phyloP scores from a whole-genome alignment of 2,329 filamentous ascomycete species.

The Calonectria pseudoreteaudii region DNA sequence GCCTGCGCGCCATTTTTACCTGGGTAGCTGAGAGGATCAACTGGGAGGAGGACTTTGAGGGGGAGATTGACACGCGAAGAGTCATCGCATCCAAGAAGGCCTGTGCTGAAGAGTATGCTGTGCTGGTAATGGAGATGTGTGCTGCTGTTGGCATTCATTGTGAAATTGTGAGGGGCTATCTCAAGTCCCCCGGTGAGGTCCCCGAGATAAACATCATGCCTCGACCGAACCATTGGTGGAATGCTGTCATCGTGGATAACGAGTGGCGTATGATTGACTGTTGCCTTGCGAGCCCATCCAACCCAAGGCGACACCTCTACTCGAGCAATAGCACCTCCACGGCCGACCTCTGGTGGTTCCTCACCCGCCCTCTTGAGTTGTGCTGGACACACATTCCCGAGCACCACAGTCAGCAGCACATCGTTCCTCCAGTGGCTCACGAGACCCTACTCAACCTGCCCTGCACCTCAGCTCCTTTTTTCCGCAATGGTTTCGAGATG shows the following conservation, averaged over 20 bases:
- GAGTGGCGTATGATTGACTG: slow-evolving; percentile 98
- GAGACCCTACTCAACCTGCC: slow-evolving; percentile 90
- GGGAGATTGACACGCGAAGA: slow-evolving; percentile 82
- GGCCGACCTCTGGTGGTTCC: slow-evolving; percentile 93
- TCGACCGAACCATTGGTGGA: slow-evolving; percentile 98
- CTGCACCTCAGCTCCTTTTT: slow-evolving; percentile 87
- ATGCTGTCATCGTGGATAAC: slow-evolving; percentile 89
- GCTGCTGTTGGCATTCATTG: slow-evolving; percentile 86
- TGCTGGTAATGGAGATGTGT: slow-evolving; percentile 94
- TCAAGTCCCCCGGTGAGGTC: slow-evolving; percentile 89
- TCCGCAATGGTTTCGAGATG: slow-evolving; percentile 83
- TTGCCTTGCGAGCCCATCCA: slow-evolving; percentile 89
- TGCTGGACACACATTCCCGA: slow-evolving; percentile 97
- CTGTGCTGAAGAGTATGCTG: slow-evolving; percentile 89
- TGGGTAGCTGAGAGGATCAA: slow-evolving; percentile 96
- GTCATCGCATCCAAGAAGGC: slow-evolving; percentile 87
- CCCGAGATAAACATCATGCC: slow-evolving; percentile 84
- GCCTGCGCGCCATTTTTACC: slow-evolving; percentile 93
- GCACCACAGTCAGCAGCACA: slow-evolving; percentile 88
- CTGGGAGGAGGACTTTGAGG: slow-evolving; percentile 96
- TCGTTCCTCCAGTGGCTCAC: slow-evolving; percentile 87
- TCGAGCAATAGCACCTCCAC: slow-evolving; percentile 76
- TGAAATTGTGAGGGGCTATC: slow-evolving; percentile 88
- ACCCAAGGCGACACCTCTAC: slow-evolving; percentile 82
- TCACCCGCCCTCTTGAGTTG: slow-evolving; percentile 87